phyloP scores from a whole-genome alignment of 805 yeast species.

The Starmera caribaea region DNA sequence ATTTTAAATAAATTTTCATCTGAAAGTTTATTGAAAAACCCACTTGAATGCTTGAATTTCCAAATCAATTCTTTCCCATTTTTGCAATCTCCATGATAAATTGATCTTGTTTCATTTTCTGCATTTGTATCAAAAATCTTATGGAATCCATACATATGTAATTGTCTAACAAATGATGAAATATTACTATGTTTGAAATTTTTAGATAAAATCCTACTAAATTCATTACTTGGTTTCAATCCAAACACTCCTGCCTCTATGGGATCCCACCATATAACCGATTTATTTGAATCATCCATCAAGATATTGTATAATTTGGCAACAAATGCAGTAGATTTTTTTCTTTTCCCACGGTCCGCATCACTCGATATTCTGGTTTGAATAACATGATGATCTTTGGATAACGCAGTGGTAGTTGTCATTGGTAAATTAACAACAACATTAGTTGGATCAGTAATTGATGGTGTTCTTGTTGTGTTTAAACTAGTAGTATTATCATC shows the following conservation, averaged over 20 bases:
- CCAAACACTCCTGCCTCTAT: constrained; percentile 45
- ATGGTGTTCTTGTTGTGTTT: background rate
- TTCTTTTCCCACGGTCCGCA: too few species aligned
- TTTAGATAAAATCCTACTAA: constrained; percentile 48
- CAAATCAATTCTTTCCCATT: constrained; percentile 28
- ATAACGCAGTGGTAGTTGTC: too few species aligned
- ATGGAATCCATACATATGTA: constrained; percentile 96
- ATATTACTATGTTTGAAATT: constrained; percentile 93
- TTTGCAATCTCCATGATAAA: constrained; percentile 1
- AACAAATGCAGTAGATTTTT: constrained; percentile 38
- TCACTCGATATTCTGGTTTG: too few species aligned
- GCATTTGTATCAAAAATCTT: constrained; percentile 36
- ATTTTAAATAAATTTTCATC: constrained; percentile 51
- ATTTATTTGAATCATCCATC: constrained; percentile 40
- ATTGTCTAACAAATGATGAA: constrained; percentile 85
- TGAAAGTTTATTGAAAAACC: constrained; percentile 66
- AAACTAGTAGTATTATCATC: too few species aligned
- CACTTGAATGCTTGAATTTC: constrained; percentile 79
- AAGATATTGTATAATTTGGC: constrained; percentile 57
- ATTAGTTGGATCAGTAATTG: too few species aligned
- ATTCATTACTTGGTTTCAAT: constrained; percentile 53
- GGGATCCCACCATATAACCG: constrained; percentile 54
- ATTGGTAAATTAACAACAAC: too few species aligned
- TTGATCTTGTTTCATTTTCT: constrained; percentile 5
- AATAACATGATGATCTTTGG: too few species aligned